These are phyloP conservation scores for Volvox carteri DNA, from an alignment of 163 green algal genomes.

Conservation along the genomic window DNA sequence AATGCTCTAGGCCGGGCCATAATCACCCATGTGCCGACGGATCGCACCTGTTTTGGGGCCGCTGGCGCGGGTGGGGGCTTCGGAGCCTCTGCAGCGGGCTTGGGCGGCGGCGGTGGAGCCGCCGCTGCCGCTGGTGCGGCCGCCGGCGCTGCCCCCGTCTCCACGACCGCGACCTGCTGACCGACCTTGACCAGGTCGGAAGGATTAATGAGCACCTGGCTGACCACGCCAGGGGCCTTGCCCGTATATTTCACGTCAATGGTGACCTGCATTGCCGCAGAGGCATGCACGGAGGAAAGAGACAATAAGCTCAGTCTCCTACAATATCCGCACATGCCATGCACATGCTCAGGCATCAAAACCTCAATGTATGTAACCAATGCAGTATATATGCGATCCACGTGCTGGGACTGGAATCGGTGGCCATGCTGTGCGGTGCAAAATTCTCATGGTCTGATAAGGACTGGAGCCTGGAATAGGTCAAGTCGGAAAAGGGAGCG, in stretches of 20 bases:
- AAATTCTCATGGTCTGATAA: too few species aligned
- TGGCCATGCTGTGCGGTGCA: too few species aligned
- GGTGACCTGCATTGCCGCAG: conserved; percentile 57
- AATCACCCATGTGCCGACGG: too few species aligned
- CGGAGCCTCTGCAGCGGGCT: conserved; percentile 37
- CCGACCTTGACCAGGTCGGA: conserved; percentile 93
- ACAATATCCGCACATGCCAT: too few species aligned
- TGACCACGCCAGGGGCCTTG: conserved; percentile 79
- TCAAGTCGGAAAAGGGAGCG: too few species aligned
- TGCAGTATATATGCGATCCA: too few species aligned
- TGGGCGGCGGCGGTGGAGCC: conserved; percentile 38
- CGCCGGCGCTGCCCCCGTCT: conserved; percentile 67
- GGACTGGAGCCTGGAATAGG: too few species aligned
- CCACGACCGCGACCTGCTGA: conserved; percentile 86
- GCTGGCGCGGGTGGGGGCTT: conserved; percentile 23
- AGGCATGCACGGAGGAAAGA: background rate
- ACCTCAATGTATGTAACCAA: too few species aligned
- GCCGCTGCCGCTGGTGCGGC: conserved; percentile 35
- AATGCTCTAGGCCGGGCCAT: too few species aligned
- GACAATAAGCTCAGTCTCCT: background rate
- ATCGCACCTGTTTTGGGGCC: conserved; percentile 28
- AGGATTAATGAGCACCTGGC: conserved; percentile 77
- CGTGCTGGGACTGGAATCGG: too few species aligned
- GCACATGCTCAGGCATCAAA: too few species aligned
- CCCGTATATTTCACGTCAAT: conserved; percentile 84